Conservation (phyloP, 768 basidiomycete genomes). For the Calocybe cyanea region DNA sequence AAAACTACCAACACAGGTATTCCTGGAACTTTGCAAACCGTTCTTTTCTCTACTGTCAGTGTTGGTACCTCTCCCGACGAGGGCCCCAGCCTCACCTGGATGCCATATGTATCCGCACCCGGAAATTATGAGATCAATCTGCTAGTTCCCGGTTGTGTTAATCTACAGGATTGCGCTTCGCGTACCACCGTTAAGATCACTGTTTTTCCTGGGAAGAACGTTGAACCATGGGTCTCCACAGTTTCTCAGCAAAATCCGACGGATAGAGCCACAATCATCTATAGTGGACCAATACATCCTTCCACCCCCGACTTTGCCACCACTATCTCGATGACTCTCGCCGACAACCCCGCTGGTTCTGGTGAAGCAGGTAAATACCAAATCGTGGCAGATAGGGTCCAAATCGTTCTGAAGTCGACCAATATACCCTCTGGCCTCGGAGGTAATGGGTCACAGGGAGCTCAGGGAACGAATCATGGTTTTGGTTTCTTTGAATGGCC, state of each 20-base stretch:
- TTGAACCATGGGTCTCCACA: constrained; percentile 61
- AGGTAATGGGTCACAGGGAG: constrained; percentile 27
- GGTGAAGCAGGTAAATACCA: constrained; percentile 69
- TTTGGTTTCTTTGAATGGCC: constrained; percentile 95
- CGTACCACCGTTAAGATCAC: constrained; percentile 83
- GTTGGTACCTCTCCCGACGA: constrained; percentile 58
- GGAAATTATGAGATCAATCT: constrained; percentile 85
- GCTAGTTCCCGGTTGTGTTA: constrained; percentile 80
- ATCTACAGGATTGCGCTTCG: constrained; percentile 72
- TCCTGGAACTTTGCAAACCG: constrained; percentile 73
- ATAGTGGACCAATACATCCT: constrained; percentile 81
- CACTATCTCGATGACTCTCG: constrained; percentile 73
- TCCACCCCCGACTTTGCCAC: constrained; percentile 66
- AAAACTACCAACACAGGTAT: constrained; percentile 67
- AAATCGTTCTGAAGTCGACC: constrained; percentile 68
- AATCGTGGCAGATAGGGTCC: constrained; percentile 83
- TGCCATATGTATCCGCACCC: constrained; percentile 86
- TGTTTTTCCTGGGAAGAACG: constrained; percentile 72
- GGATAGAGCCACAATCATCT: constrained; percentile 64
- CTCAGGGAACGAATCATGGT: constrained; percentile 36
- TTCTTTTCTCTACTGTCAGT: constrained; percentile 63
- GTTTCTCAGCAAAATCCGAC: constrained; percentile 68
- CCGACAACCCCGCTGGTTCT: constrained; percentile 55
- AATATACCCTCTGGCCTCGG: constrained; percentile 36
- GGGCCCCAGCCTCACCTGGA: constrained; percentile 84